Evolutionary conservation across 805 yeast species (phyloP).

Genomic region (Hanseniaspora vineae): DNA sequence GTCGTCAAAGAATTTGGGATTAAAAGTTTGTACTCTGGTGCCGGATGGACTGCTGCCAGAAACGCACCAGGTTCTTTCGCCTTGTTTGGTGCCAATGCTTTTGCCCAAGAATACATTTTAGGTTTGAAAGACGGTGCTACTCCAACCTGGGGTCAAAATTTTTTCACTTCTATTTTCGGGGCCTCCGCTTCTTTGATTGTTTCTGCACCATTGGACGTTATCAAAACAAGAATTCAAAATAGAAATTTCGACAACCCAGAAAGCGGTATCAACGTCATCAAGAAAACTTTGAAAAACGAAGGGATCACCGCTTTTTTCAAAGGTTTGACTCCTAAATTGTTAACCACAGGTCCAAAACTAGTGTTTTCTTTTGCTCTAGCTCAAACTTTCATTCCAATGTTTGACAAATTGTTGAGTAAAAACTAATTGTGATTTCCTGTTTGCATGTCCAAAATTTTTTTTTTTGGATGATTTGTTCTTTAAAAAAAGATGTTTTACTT

Average conservation of each 20-base stretch:
- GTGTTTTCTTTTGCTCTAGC: slow-evolving; percentile 98
- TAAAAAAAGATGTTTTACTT: too few relatives aligned
- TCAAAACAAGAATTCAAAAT: slow-evolving; percentile 97
- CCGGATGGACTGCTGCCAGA: slow-evolving; percentile 99
- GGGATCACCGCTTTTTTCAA: slow-evolving; percentile 86
- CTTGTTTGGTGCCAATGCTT: slow-evolving; percentile 95
- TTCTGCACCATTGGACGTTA: slow-evolving; percentile 94
- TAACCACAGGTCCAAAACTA: slow-evolving; percentile 96
- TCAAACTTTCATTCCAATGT: slow-evolving; percentile 91
- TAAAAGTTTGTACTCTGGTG: slow-evolving; percentile 85
- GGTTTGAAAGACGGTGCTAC: slow-evolving; percentile 74
- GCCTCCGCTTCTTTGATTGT: slow-evolving; percentile 95
- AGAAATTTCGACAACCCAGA: slow-evolving; percentile 92
- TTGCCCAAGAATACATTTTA: slow-evolving; percentile 91
- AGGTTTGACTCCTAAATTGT: slow-evolving; percentile 90
- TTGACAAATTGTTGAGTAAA: slow-evolving; percentile 48
- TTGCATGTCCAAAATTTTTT: too few relatives aligned
- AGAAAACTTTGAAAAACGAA: slow-evolving; percentile 86
- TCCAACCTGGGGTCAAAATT: slow-evolving; percentile 94
- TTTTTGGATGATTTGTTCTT: too few relatives aligned
- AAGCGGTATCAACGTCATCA: slow-evolving; percentile 81
- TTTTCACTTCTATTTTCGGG: slow-evolving; percentile 87
- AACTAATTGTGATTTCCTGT: too few relatives aligned
- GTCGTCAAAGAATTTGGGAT: slow-evolving; percentile 79
- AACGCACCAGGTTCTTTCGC: slow-evolving; percentile 99